Base-by-base conservation (phyloP, 768 basidiomycete species). In the Candolleomyces aberdarensis region DNA sequence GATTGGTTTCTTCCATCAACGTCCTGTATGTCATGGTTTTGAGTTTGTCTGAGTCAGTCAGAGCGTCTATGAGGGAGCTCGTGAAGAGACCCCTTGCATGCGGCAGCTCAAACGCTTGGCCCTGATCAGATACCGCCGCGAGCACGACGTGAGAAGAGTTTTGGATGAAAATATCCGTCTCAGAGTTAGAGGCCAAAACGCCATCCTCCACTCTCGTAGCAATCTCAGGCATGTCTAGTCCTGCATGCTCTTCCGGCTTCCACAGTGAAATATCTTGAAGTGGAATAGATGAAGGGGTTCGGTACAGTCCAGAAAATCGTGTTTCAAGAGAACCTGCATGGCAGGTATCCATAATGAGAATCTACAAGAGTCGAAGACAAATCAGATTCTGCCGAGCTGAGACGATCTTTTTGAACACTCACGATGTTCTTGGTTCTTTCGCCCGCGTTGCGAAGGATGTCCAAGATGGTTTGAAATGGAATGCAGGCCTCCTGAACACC, bases 61-160 rank as follows among this genome's bases (percentile, higher is more conserved):
- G 26, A 26, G 26, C 26, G 3, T 26, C 2, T 26, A 26, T 26
- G 26, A 26, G 26, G 3, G 26, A 26, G 1, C 3, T 3, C 26
- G 26, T 26, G 26, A 26, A 26, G 26, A 26, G 26, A 26, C 26
- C 26, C 26, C 26, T 3, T 26, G 26, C 26, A 26, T 57, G 66
- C 4, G 77, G 75, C 69, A 85, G 80, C 66, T 80, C 80, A 55
- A 74, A 62, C 36, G 74, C 72, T 54, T 80, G 26, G 26, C 26
- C 26, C 26, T 2, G 26, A 26, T 26, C 26, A 26, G 26, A 26
- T 3, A 3, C 3, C 3, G 26, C 26, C 3, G 51, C 31, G 8
- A 36, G 53, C 13, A 53, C 22, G 14, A 53, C 26, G 8, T 53
- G 51, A 26, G 51, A 53, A 2, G 51, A 53, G 26, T 53, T 19